These are phyloP conservation scores for Diplodia seriata DNA, from an alignment of 2,329 filamentous ascomycete genomes.

Conservation along the genomic window DNA sequence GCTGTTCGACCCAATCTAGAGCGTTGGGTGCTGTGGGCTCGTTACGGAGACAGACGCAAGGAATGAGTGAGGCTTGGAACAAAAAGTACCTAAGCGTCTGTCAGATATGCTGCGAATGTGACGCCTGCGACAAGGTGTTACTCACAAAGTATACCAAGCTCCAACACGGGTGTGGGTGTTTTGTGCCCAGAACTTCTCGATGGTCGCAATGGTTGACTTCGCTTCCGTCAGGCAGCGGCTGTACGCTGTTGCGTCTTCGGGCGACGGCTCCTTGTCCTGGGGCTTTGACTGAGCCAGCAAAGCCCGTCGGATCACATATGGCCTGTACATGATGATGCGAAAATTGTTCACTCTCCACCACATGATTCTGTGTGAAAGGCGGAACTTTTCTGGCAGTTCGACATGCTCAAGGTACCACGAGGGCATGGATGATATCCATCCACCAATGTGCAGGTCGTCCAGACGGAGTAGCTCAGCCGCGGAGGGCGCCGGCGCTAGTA, in stretches of 20 bases:
- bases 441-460: slow-evolving; percentile 49
- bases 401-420: slow-evolving; percentile 47
- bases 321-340: slow-evolving; percentile 57
- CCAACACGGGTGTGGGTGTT: slow-evolving; percentile 50
- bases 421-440: slow-evolving; percentile 50
- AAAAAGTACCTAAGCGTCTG: slow-evolving; percentile 45
- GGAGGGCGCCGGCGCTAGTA: slow-evolving; percentile 53
- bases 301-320: slow-evolving; percentile 54
- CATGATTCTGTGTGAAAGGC: slow-evolving; percentile 53
- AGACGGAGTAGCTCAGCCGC: slow-evolving; percentile 52
- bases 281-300: slow-evolving; percentile 37
- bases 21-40: slow-evolving; percentile 49
- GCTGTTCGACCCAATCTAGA: slow-evolving; percentile 52
- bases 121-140: too few relatives aligned
- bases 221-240: slow-evolving; percentile 54
- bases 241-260: slow-evolving; percentile 39
- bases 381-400: slow-evolving; percentile 47
- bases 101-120: neutral
- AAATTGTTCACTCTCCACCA: slow-evolving; percentile 56
- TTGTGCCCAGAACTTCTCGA: slow-evolving; percentile 49
- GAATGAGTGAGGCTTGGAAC: slow-evolving; percentile 59
- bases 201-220: slow-evolving; percentile 50
- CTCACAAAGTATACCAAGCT: slow-evolving; percentile 56
- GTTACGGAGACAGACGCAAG: slow-evolving; percentile 57
- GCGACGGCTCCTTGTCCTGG: slow-evolving; percentile 33